These are phyloP conservation scores for Parachaetomium inaequale DNA, from an alignment of 495 filamentous ascomycete genomes.

Conservation along the genomic window DNA sequence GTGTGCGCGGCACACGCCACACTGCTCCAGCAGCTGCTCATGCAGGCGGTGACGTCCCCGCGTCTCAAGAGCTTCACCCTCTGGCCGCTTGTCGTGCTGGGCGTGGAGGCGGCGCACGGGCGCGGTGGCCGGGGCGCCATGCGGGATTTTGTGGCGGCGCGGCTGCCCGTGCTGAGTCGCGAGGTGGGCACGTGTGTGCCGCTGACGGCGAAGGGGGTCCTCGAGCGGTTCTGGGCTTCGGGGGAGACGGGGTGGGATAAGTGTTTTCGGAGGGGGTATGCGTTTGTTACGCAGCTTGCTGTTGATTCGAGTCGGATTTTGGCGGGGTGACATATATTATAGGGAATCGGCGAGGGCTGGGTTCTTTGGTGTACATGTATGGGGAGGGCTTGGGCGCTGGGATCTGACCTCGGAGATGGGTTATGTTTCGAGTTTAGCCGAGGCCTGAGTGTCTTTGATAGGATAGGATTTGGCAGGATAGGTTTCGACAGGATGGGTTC, in stretches of 20 bases:
- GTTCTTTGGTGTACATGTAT: too few species aligned
- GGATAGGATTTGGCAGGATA: too few species aligned
- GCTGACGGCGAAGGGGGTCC: constrained; percentile 2
- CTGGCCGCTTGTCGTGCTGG: constrained; percentile 8
- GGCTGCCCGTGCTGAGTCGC: background rate
- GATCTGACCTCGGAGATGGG: too few species aligned
- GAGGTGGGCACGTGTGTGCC: background rate
- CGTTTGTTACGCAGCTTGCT: background rate
- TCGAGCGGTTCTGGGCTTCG: constrained; percentile 5
- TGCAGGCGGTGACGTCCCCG: background rate
- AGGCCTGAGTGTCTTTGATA: too few species aligned
- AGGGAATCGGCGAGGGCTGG: too few species aligned
- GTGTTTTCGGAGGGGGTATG: constrained; percentile 2
- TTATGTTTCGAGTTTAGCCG: too few species aligned
- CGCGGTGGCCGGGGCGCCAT: too few species aligned
- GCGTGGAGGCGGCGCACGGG: background rate
- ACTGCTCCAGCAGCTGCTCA: background rate
- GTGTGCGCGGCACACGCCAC: constrained; percentile 9
- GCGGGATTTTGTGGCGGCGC: background rate
- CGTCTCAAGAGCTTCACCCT: background rate
- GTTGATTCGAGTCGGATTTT: background rate
- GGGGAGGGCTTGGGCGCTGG: too few species aligned
- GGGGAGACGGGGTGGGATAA: constrained; percentile 4
- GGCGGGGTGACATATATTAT: background rate
- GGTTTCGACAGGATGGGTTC: too few species aligned